These are phyloP conservation scores for Cucumis melo DNA, from an alignment of 306 rosid species.

Conservation along the genomic window DNA sequence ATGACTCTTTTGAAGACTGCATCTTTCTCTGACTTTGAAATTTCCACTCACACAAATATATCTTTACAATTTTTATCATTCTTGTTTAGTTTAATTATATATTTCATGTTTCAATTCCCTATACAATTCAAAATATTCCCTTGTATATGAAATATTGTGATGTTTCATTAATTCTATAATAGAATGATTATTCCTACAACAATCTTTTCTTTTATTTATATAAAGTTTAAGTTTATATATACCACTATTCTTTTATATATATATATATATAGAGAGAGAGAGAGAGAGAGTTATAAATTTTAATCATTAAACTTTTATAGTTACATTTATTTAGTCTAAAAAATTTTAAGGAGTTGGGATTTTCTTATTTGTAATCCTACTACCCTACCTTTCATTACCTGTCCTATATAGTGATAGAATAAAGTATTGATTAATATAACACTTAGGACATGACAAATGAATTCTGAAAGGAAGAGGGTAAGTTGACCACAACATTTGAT, in stretches of 20 bases:
- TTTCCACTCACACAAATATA: neutral
- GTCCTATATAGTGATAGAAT: too few species aligned
- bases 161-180: neutral
- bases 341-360: too few species aligned
- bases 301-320: too few species aligned
- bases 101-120: neutral
- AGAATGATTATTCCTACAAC: neutral
- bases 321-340: too few species aligned
- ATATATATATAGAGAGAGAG: too few species aligned
- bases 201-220: neutral
- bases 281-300: too few species aligned
- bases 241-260: neutral
- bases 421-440: too few species aligned
- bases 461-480: neutral
- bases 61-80: neutral
- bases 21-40: neutral
- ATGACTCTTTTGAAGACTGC: neutral
- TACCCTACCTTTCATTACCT: too few species aligned
- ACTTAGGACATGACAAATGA: too few species aligned
- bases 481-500: neutral
- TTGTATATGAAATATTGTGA: too few species aligned
- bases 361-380: too few species aligned
- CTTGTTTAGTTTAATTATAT: neutral
- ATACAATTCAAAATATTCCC: neutral
- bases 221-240: neutral